Conservation (phyloP, 306 rosid species). For the Cicer bijugum region DNA sequence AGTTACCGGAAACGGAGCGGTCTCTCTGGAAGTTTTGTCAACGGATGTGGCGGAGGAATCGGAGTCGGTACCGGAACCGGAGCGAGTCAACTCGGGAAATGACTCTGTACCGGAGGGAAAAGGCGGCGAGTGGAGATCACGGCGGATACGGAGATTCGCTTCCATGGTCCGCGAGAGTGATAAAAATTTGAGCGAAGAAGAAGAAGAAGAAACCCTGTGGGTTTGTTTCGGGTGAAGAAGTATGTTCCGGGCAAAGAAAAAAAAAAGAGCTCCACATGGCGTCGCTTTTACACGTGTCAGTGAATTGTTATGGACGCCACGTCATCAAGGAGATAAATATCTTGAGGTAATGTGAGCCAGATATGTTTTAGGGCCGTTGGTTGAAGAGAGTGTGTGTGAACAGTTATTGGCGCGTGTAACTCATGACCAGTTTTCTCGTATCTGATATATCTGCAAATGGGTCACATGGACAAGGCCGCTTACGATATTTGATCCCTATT, state of each 20-base stretch:
- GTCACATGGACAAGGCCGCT: constrained; percentile 1
- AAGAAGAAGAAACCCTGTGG: constrained; percentile 49
- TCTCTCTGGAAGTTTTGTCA: constrained; percentile 41
- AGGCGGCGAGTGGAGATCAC: constrained; percentile 40
- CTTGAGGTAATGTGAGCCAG: constrained; percentile 64
- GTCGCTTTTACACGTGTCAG: constrained; percentile 86
- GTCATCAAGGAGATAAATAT: constrained; percentile 65
- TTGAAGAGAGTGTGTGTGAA: background rate
- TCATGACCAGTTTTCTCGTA: constrained; percentile 23
- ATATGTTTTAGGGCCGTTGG: constrained; percentile 59
- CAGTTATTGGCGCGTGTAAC: constrained; percentile 46
- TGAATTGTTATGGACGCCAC: constrained; percentile 48
- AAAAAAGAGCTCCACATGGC: constrained; percentile 70
- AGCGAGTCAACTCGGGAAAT: constrained; percentile 50
- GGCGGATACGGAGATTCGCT: constrained; percentile 43
- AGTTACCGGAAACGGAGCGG: constrained; percentile 55
- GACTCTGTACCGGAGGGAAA: constrained; percentile 53
- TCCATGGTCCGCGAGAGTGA: constrained; percentile 51
- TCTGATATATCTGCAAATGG: background rate
- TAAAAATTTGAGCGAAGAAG: constrained; percentile 23
- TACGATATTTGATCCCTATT: background rate
- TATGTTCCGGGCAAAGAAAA: constrained; percentile 17
- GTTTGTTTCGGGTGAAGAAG: constrained; percentile 20
- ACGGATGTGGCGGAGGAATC: constrained; percentile 53
- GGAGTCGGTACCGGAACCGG: constrained; percentile 24